A percentile compares a stretch with the other conserved stretches of the same genome.
Conservation (phyloP, 768 basidiomycete genomes). For the Termitomyces sp. region DNA sequence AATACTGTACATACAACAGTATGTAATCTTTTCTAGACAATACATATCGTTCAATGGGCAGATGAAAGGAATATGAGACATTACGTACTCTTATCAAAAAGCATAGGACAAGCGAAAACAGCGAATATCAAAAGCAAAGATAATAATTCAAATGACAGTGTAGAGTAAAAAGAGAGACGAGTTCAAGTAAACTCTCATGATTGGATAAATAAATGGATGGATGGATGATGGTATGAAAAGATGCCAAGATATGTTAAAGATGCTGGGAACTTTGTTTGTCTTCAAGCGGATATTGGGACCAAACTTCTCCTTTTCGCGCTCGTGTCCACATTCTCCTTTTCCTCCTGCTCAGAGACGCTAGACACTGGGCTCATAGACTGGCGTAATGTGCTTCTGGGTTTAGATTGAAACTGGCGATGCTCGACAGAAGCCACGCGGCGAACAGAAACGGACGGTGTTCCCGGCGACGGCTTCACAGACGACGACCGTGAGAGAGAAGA, state of each 20-base stretch:
- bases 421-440: constrained; percentile 31
- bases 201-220: no score
- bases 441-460: constrained; percentile 26
- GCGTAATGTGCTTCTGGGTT: constrained; percentile 26
- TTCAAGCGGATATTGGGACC: constrained; percentile 29
- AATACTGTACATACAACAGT: no score
- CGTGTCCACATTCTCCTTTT: constrained; percentile 57
- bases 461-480: constrained; percentile 26
- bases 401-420: constrained; percentile 26
- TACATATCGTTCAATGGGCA: not conserved
- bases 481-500: constrained; percentile 35
- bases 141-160: constrained; percentile 18
- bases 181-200: not conserved
- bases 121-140: constrained; percentile 20
- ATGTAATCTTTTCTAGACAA: not conserved
- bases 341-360: constrained; percentile 42
- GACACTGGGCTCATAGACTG: constrained; percentile 32
- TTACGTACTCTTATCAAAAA: constrained; percentile 1
- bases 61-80: not conserved
- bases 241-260: constrained; percentile 6
- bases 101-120: constrained; percentile 17
- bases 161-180: not conserved
- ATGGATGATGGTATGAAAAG: not conserved
- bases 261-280: not conserved
- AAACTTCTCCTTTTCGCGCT: constrained; percentile 27